Conservation (phyloP, 108 stramenopile species). For the Nitzschia inconspicua region DNA sequence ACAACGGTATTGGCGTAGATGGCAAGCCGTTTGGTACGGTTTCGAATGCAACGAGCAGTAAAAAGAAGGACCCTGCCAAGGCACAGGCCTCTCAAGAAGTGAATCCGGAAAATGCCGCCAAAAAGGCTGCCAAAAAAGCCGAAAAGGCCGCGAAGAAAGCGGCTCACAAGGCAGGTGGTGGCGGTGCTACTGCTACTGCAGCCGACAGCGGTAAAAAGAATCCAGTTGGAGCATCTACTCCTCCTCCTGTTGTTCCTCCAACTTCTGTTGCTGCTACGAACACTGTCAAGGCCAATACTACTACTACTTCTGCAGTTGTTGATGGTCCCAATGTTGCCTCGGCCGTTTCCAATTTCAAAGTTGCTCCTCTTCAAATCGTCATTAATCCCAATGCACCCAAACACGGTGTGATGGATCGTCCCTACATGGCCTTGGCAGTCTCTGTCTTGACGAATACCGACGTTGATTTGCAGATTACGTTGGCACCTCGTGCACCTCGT, state of each 20-base stretch:
- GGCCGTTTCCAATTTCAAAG: slow-evolving; percentile 11
- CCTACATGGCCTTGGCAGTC: slow-evolving; percentile 64
- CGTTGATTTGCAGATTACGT: slow-evolving; percentile 52
- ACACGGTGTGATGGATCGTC: slow-evolving; percentile 61
- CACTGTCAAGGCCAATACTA: not conserved
- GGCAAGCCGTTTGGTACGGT: slow-evolving; percentile 69
- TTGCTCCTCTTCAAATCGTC: slow-evolving; percentile 60
- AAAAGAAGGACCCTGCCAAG: slow-evolving; percentile 74
- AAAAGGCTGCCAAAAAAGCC: slow-evolving; percentile 88
- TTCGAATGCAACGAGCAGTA: slow-evolving; percentile 54
- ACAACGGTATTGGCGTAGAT: slow-evolving; percentile 78
- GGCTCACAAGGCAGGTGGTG: slow-evolving; percentile 47
- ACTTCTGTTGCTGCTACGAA: not conserved
- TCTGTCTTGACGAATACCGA: slow-evolving; percentile 68
- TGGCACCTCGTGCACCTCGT: slow-evolving; percentile 57
- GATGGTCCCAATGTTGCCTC: not conserved
- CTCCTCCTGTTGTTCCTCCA: too few relatives aligned
- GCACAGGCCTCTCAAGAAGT: slow-evolving; percentile 30
- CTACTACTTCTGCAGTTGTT: not conserved
- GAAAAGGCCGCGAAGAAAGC: slow-evolving; percentile 79
- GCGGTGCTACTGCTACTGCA: slow-evolving; percentile 6
- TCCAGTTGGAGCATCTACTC: too few relatives aligned
- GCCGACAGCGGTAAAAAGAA: not conserved
- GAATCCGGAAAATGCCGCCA: slow-evolving; percentile 33
- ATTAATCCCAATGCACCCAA: slow-evolving; percentile 77